Evolutionary conservation across 179 eudicot species (phyloP), one percentile per base, ranked within the genome.

Genomic region (Heliamphora pulchella): DNA sequence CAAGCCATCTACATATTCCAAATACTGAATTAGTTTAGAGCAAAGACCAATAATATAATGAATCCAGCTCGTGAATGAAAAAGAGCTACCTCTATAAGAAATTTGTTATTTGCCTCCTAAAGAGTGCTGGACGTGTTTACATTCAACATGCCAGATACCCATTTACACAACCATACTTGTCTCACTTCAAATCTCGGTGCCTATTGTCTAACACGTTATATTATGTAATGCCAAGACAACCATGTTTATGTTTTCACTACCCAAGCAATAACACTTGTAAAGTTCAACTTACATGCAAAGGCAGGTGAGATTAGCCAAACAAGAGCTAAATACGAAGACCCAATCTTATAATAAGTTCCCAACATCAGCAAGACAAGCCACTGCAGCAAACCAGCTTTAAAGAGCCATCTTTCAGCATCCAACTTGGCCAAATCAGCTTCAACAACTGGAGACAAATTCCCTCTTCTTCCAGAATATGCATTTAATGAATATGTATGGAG

Each of bases 361-460:
- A 85, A 75, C 69, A 83, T 78, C 84, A 96, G 81, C 71, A 96
- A 75, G 59, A 89, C 46, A 73, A 96, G 83, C 98, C 99, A 96
- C 83, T 92, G 99, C 76, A 94, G 14, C 81, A 86, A 84, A 80
- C 99, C 99, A 62, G 92, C 86, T 87, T 96, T 96, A 81, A 83
- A 96, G 74, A 94, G 87, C 97, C 98, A 96, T 82, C 99, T 89
- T 88, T 96, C 99, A 68, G 98, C 97, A 79, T 94, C 98, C 81
- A 94, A 88, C 85, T 91, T 87, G 66, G 90, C 91, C 86, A 92
- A 55, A 83, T 84, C 81, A 69, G 85, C 86, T 83, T 86, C 87
- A 77, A 82, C 76, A 67, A 79, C 78, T n/a, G 84, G 83, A 75
- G 87, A 80, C 58, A 87, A 53, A 63, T 62, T 85, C 51, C 41